A percentile compares a stretch with the other conserved stretches of the same genome.
Evolutionary conservation across 345 rosid genomes (phyloP).

Genomic region (Eucalyptus cloeziana): DNA sequence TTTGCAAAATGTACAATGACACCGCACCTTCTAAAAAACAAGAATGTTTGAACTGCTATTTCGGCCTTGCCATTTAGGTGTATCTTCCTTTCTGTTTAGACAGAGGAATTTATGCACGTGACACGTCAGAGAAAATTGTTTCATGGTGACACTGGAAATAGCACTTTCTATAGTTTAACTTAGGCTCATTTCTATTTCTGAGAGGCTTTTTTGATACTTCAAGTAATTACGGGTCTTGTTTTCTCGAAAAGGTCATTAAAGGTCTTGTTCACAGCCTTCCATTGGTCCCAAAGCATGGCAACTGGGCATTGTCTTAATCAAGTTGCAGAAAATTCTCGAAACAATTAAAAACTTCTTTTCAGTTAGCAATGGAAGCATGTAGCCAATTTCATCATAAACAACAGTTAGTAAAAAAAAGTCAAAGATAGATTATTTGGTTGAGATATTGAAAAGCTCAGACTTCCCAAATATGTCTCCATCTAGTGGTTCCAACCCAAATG

Average conservation of each 20-base stretch:
- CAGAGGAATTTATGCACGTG: too few species aligned
- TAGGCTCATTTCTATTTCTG: background rate
- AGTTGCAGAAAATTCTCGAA: background rate
- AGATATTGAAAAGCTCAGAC: background rate
- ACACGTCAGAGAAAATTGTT: too few species aligned
- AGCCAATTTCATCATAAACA: background rate
- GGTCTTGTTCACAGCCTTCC: background rate
- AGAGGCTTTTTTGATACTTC: background rate
- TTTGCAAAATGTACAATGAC: too few species aligned
- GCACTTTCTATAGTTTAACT: background rate
- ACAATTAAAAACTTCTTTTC: background rate
- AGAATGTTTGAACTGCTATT: too few species aligned
- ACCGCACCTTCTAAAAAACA: too few species aligned
- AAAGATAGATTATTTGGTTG: background rate
- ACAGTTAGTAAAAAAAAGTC: background rate
- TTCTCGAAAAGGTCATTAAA: background rate
- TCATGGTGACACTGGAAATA: too few species aligned
- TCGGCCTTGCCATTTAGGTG: too few species aligned
- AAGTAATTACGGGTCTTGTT: background rate
- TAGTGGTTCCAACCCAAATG: background rate
- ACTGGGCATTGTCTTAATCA: background rate
- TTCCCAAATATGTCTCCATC: background rate
- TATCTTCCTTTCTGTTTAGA: too few species aligned
- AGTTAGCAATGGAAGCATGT: background rate
- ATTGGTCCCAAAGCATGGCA: background rate